phyloP scores from a whole-genome alignment of 495 filamentous ascomycete genomes.

The Neurospora sp. region DNA sequence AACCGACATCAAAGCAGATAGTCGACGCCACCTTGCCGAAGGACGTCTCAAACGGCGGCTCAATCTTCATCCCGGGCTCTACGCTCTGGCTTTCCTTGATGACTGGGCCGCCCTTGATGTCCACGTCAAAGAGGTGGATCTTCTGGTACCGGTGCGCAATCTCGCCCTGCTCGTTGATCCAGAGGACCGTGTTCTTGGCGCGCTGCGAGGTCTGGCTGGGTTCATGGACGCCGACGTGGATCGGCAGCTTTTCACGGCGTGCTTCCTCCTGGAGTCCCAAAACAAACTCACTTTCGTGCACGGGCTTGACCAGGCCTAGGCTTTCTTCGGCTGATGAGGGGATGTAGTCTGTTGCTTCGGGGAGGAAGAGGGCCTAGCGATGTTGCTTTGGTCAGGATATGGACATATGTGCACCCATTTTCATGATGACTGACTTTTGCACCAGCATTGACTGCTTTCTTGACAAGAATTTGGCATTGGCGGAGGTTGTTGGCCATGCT shows the following conservation, averaged over 20 bases:
- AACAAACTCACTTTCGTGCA: conserved; percentile 49
- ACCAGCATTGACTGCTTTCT: conserved; percentile 61
- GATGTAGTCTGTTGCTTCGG: conserved; percentile 88
- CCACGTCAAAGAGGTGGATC: conserved; percentile 38
- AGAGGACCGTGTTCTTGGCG: conserved; percentile 38
- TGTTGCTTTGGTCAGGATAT: not conserved
- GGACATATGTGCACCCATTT: not conserved
- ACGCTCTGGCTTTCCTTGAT: conserved; percentile 20
- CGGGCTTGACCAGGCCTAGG: conserved; percentile 52
- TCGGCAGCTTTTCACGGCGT: conserved; percentile 46
- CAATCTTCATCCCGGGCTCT: conserved; percentile 22
- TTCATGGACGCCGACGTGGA: conserved; percentile 78
- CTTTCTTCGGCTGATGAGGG: conserved; percentile 54
- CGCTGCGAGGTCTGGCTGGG: conserved; percentile 16
- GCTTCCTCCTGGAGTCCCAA: conserved; percentile 61
- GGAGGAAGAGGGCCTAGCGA: conserved; percentile 71
- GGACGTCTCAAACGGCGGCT: conserved; percentile 57
- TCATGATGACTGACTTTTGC: conserved; percentile 49
- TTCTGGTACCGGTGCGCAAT: conserved; percentile 45
- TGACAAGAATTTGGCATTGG: conserved; percentile 61
- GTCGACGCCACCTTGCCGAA: conserved; percentile 66
- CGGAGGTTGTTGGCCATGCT: conserved; percentile 67
- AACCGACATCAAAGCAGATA: conserved; percentile 76
- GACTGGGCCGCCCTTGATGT: conserved; percentile 18
- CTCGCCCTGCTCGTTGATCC: conserved; percentile 30